Percentiles rank a stretch among this genome's conserved stretches.
These are phyloP conservation scores for Alternaria tenuissima DNA, from an alignment of 2,329 filamentous ascomycete genomes.

Conservation along the genomic window DNA sequence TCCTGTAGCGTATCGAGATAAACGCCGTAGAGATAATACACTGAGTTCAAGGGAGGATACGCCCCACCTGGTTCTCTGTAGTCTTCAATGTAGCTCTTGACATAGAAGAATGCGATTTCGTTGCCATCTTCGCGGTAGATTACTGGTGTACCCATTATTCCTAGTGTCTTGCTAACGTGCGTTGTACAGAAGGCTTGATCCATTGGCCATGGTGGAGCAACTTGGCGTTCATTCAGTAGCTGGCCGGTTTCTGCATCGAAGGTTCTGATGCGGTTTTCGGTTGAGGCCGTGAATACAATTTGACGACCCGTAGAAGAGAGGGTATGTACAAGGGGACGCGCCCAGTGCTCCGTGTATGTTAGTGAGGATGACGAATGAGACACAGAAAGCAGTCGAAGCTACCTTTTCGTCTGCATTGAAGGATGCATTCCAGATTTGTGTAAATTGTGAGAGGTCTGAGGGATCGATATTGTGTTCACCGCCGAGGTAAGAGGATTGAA, in stretches of 20 bases:
- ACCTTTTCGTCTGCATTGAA: constrained; percentile 47
- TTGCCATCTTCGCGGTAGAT: constrained; percentile 36
- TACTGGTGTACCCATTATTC: constrained; percentile 32
- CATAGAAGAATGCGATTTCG: constrained; percentile 41
- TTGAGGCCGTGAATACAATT: constrained; percentile 30
- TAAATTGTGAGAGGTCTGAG: constrained; percentile 48
- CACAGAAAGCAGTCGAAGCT: background rate
- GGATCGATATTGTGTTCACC: constrained; percentile 55
- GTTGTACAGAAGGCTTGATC: constrained; percentile 18
- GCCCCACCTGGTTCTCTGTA: constrained; percentile 36
- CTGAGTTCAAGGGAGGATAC: constrained; percentile 47
- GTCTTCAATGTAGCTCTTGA: constrained; percentile 39
- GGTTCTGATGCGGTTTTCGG: constrained; percentile 29
- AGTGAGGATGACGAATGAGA: background rate
- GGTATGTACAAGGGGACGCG: constrained; percentile 59
- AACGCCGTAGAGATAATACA: constrained; percentile 54
- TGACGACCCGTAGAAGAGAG: constrained; percentile 38
- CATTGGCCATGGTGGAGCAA: constrained; percentile 26
- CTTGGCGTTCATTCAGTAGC: constrained; percentile 23
- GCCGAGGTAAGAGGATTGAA: constrained; percentile 30
- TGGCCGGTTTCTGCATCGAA: constrained; percentile 28
- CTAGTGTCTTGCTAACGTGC: constrained; percentile 23
- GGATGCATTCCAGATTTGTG: constrained; percentile 48
- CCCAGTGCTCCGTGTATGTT: constrained; percentile 49
- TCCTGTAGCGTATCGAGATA: constrained; percentile 52